Evolutionary conservation across 345 rosid species (phyloP), one percentile per base, ranked within the genome.

Genomic region (Syzygium aqueum): DNA sequence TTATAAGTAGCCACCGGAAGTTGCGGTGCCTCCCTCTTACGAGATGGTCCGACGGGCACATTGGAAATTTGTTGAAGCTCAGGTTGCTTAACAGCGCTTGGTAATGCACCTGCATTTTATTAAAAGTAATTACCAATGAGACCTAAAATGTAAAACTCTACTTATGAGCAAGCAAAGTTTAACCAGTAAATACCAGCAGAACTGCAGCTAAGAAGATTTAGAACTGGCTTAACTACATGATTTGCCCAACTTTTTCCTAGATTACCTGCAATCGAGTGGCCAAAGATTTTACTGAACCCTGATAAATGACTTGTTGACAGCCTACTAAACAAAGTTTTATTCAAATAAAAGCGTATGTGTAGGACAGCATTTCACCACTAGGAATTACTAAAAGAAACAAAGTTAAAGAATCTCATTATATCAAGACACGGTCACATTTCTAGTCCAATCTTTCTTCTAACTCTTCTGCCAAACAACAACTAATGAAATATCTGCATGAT

Each of bases 21-120:
- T 49, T 83, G 84, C 30, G 77, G 8, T 28, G 77, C 65, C 54
- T 46, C 59, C 86, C 91, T 92, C 88, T 85, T 88, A 59, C 21
- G 84, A 88, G 91, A 89, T 77, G 84, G 83, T 83, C 86, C 54
- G 21, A 65, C 53, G 61, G 33, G 82, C 84, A 33, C 49, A 80
- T 56, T 59, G 33, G 87, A 85, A 63, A 43, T 33, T 19, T 33
- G 80, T 73, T 37, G 80, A 73, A 19, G 49, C 80, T 73, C 80
- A 73, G 80, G 80, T 73, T 73, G 80, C 80, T 37, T 73, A 40
- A 73, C 80, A 73, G 80, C 25, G 4, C 49, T 73, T 8, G 80
- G 80, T 10, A 37, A 73, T 40, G 27, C 25, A 73, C 80, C 80
- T 73, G 80, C 27, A 73, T 37, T 37, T 73, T 19, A 73, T 40